A percentile compares a stretch with the other conserved stretches of the same genome.
Evolutionary conservation across 1,139 yeast species (phyloP).

Genomic region (Yarrowia galli): DNA sequence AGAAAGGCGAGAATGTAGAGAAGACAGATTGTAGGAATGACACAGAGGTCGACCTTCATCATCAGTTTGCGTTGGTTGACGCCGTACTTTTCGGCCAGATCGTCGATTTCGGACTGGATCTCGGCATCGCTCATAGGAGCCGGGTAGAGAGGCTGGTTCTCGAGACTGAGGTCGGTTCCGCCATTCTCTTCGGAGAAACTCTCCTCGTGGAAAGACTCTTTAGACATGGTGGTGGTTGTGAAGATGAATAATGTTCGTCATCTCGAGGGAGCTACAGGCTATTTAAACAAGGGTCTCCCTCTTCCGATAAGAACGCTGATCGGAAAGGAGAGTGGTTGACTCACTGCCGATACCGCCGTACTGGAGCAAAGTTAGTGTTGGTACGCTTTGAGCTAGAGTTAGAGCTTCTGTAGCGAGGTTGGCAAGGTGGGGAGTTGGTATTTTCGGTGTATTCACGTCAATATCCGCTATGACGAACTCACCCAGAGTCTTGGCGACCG

Average conservation of each 20-base stretch:
- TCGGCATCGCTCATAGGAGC: slow-evolving; percentile 12
- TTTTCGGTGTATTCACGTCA: background rate
- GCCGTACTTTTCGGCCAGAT: slow-evolving; percentile 55
- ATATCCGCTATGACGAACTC: background rate
- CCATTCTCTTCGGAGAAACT: slow-evolving; percentile 4
- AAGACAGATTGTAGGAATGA: slow-evolving; percentile 73
- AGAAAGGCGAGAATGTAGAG: slow-evolving; percentile 72
- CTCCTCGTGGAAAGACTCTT: slow-evolving; percentile 19
- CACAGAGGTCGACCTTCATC: slow-evolving; percentile 69
- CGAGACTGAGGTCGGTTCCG: background rate
- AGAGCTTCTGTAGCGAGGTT: background rate
- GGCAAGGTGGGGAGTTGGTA: background rate
- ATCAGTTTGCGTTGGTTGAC: slow-evolving; percentile 60
- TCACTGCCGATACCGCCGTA: slow-evolving; percentile 29
- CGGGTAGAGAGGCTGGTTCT: slow-evolving; percentile 6
- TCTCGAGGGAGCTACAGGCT: background rate
- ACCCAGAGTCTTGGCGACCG: slow-evolving; percentile 1
- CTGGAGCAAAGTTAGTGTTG: slow-evolving; percentile 1
- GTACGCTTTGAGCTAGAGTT: slow-evolving; percentile 14
- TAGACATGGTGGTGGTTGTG: slow-evolving; percentile 4
- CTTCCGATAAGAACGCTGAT: background rate
- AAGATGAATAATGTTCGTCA: background rate
- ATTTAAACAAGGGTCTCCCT: slow-evolving; percentile 6
- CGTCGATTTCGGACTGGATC: slow-evolving; percentile 45
- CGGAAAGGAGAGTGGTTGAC: slow-evolving; percentile 3